These are phyloP conservation scores for Boletus tylopilopsis DNA, from an alignment of 768 basidiomycete genomes.

Conservation along the genomic window DNA sequence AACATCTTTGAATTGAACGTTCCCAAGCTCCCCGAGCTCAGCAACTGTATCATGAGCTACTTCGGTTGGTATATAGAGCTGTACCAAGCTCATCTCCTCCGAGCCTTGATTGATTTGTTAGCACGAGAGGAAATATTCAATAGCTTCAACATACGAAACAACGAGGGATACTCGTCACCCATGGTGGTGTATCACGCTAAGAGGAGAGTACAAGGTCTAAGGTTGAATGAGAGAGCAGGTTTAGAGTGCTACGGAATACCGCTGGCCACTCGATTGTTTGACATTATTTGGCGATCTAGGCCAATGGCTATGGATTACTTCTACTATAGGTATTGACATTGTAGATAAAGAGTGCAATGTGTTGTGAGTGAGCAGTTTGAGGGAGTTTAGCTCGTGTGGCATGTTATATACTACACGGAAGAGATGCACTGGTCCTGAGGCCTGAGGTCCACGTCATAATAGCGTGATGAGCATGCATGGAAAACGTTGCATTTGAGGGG, in stretches of 20 bases:
- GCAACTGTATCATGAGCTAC: conserved; percentile 96
- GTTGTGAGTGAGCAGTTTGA: no score
- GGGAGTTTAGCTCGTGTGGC: not conserved
- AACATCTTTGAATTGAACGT: conserved; percentile 98
- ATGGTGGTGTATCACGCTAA: conserved; percentile 33
- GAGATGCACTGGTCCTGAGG: not conserved
- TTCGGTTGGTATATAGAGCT: conserved; percentile 96
- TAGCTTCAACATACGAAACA: conserved; percentile 59
- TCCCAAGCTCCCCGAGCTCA: conserved; percentile 91
- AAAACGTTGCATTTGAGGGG: not conserved
- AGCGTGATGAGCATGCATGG: conserved; percentile 4
- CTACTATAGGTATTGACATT: no score
- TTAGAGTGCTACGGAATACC: no score
- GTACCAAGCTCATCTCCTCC: conserved; percentile 97
- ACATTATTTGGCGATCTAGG: conserved; percentile 15
- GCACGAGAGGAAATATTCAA: not conserved
- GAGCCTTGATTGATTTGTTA: conserved; percentile 55
- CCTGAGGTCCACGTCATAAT: not conserved
- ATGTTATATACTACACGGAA: not conserved
- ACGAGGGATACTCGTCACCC: conserved; percentile 78
- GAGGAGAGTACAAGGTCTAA: not conserved
- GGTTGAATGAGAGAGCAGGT: no score
- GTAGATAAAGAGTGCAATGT: not conserved
- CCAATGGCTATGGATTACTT: no score
- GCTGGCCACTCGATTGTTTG: no score